Percentiles rank a stretch among this genome's conserved stretches.
These are phyloP conservation scores for Cystobasidium pallidum DNA, from an alignment of 1,284 basidiomycete species.

Conservation along the genomic window DNA sequence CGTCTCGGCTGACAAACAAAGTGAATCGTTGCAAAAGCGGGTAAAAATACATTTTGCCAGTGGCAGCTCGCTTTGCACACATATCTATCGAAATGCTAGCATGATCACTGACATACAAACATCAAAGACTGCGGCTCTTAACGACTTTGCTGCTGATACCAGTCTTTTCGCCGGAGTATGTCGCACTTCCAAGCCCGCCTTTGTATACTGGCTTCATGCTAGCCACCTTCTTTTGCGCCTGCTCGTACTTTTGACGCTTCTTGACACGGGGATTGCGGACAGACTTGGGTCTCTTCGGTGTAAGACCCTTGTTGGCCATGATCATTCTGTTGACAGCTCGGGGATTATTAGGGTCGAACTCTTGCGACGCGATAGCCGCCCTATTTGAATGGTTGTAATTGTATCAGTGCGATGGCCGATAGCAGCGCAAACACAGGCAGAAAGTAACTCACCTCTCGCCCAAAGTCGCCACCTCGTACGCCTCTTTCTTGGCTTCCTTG, in stretches of 20 bases:
- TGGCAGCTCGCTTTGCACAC: too few relatives aligned
- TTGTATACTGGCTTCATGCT: slow-evolving; percentile 88
- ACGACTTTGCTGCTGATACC: slow-evolving; percentile 80
- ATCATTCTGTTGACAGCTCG: slow-evolving; percentile 85
- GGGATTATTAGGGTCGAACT: slow-evolving; percentile 64
- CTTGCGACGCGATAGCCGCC: slow-evolving; percentile 37
- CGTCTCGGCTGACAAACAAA: too few relatives aligned
- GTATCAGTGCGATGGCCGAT: not conserved
- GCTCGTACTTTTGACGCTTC: slow-evolving; percentile 86
- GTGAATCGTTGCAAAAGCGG: too few relatives aligned
- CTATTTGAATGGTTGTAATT: not conserved
- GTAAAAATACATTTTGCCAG: too few relatives aligned
- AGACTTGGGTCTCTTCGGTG: slow-evolving; percentile 75
- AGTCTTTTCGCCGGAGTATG: slow-evolving; percentile 63
- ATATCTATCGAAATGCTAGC: not conserved
- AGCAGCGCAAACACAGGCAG: not conserved
- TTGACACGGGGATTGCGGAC: slow-evolving; percentile 95
- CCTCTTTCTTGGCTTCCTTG: slow-evolving; percentile 76
- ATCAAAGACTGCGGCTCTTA: slow-evolving; percentile 72
- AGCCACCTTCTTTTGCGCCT: slow-evolving; percentile 86
- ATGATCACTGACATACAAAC: not conserved
- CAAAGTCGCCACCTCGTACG: slow-evolving; percentile 70
- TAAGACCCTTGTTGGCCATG: slow-evolving; percentile 88
- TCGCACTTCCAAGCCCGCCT: slow-evolving; percentile 67
- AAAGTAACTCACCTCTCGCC: slow-evolving; percentile 65